Conservation (phyloP, 2,329 filamentous ascomycete genomes). For the Aureobasidium mangrovei region DNA sequence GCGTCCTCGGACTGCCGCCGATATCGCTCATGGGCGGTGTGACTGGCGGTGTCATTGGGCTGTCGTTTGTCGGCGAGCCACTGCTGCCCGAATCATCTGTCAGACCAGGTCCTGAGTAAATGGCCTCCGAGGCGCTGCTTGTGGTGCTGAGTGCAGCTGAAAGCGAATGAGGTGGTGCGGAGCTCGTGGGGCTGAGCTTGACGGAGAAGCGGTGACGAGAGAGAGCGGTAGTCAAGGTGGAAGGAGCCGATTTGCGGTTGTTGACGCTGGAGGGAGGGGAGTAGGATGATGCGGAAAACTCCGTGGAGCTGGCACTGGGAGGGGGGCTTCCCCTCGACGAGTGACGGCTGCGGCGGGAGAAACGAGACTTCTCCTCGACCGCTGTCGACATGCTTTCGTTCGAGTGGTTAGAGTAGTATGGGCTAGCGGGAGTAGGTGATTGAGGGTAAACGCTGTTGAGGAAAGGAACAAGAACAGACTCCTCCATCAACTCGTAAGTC, state of each 20-base stretch:
- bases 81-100: constrained; percentile 58
- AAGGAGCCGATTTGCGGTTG: constrained; percentile 27
- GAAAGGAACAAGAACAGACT: constrained; percentile 88
- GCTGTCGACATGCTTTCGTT: constrained; percentile 29
- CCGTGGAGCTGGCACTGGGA: constrained; percentile 22
- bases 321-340: constrained; percentile 24
- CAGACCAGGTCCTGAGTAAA: constrained; percentile 38
- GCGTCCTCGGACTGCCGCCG: constrained; percentile 15
- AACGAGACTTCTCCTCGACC: constrained; percentile 16
- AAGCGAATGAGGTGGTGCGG: constrained; percentile 19
- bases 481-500: constrained; percentile 94
- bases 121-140: constrained; percentile 19
- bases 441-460: constrained; percentile 57
- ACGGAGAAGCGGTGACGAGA: constrained; percentile 26
- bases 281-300: constrained; percentile 23
- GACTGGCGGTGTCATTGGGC: constrained; percentile 66
- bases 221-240: constrained; percentile 24
- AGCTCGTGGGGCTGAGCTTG: constrained; percentile 27
- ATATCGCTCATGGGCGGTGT: constrained; percentile 50
- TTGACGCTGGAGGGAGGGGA: constrained; percentile 14
- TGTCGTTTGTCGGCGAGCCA: constrained; percentile 39
- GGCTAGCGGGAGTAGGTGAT: constrained; percentile 35
- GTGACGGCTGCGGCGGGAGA: constrained; percentile 14
- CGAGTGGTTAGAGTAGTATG: constrained; percentile 35
- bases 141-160: constrained; percentile 5